Evolutionary conservation across 768 basidiomycete species (phyloP), one percentile per base, ranked within the genome.

Genomic region (Fibroporia radiculosa): DNA sequence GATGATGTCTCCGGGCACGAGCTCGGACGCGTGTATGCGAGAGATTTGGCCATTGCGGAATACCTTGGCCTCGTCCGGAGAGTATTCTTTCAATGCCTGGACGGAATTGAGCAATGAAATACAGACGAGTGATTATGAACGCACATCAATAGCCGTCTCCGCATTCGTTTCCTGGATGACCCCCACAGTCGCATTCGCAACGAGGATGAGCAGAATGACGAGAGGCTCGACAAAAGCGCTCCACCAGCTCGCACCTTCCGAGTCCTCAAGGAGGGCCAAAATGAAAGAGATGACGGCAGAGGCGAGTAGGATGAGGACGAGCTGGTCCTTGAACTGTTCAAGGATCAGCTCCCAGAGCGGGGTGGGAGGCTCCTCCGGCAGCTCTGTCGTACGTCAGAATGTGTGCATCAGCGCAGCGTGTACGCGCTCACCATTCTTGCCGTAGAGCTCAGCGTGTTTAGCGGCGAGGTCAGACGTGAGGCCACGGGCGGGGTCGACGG

Each of bases 251-350:
- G 81, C 70, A 40, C 79, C 80, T 11, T 79, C 73, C 1, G 78
- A 70, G 47, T 85, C 80, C 58, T 99, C 95, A 45, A 98, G 70
- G 25, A 95, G 64, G 6, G 95, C 95, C 31, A 99, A 72, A 12
- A 93, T 71, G 64, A 99, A 93, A 8, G 95, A 98, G 53, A 98
- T 75, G 35, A 88, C 82, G 11, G 95, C 95, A 1, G 93, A 96
- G 2, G 77, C 93, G 36, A 99, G 83, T 26, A 99, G 77, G 59
- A 99, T 98, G 51, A 99, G 82, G 32, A 99, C 95, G 23, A 99
- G 79, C 65, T 96, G 92, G 67, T 99, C 95, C 72, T 98, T 86
- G 75, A 99, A 99, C 67, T 99, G 95, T 54, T 96, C 93, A n/a
- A 99, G 74, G 48, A 99, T 84, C 48, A 98, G 80, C 59, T 90